These are phyloP conservation scores for Fusarium coicis DNA, from an alignment of 2,329 filamentous ascomycete species.

Conservation along the genomic window DNA sequence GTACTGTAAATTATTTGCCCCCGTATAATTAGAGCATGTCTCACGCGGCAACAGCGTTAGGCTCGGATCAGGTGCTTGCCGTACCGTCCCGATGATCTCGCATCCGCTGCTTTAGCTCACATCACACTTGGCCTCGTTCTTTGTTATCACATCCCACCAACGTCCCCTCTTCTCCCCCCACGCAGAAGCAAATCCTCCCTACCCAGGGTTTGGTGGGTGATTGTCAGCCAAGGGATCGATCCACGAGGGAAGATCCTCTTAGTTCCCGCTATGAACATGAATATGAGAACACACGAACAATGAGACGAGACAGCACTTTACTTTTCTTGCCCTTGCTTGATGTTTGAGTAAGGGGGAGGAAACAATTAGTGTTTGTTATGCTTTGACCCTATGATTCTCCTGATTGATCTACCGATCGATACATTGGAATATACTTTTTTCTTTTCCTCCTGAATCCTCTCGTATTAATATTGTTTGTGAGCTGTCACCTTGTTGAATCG, in stretches of 20 bases:
- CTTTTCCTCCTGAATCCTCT: neutral
- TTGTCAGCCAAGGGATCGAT: constrained; percentile 28
- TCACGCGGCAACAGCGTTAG: constrained; percentile 27
- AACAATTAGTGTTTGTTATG: constrained; percentile 16
- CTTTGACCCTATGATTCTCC: neutral
- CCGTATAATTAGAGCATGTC: constrained; percentile 5
- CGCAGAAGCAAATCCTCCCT: constrained; percentile 5
- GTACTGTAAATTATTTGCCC: neutral
- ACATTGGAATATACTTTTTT: neutral
- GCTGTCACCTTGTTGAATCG: constrained; percentile 27
- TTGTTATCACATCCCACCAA: constrained; percentile 6
- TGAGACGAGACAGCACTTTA: constrained; percentile 13
- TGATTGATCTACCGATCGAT: neutral
- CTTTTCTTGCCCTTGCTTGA: constrained; percentile 1
- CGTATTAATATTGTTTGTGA: constrained; percentile 21
- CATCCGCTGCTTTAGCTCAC: constrained; percentile 22
- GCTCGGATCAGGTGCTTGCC: constrained; percentile 35
- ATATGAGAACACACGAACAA: neutral
- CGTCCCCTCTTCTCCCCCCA: constrained; percentile 18
- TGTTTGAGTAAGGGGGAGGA: constrained; percentile 5
- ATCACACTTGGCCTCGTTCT: neutral
- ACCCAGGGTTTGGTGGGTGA: neutral
- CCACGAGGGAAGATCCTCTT: constrained; percentile 28
- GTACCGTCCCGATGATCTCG: constrained; percentile 36
- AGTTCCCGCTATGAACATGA: constrained; percentile 21